Evolutionary conservation across 257 asterid genomes (phyloP).

Genomic region (Sherardia arvensis): DNA sequence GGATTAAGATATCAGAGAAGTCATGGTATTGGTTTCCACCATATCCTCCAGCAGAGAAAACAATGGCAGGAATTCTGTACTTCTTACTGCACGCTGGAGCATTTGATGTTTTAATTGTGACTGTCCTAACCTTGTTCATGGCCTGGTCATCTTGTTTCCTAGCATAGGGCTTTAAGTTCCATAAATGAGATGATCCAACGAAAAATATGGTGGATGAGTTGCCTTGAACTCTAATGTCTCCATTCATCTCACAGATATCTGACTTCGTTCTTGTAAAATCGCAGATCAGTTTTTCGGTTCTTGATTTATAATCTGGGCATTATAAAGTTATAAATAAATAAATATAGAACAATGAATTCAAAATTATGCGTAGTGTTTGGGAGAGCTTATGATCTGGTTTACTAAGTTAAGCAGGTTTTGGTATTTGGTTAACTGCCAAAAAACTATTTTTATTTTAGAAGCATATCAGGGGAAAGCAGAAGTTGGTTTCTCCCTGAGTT

Average conservation of each 20-base stretch:
- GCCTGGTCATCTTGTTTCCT: slow-evolving; percentile 29
- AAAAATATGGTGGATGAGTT: slow-evolving; percentile 33
- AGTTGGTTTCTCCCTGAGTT: no score
- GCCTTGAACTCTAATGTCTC: slow-evolving; percentile 50
- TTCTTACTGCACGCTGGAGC: slow-evolving; percentile 32
- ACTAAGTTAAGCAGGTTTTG: no score
- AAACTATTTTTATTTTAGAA: not conserved
- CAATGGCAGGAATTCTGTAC: slow-evolving; percentile 30
- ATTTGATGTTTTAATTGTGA: slow-evolving; percentile 8
- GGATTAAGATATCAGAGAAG: slow-evolving; percentile 46
- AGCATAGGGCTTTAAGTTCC: slow-evolving; percentile 46
- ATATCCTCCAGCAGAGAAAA: slow-evolving; percentile 46
- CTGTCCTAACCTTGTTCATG: slow-evolving; percentile 20
- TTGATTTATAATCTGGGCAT: slow-evolving; percentile 16
- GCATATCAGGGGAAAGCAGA: no score
- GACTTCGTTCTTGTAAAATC: slow-evolving; percentile 27
- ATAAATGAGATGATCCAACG: slow-evolving; percentile 26
- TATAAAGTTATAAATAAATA: not conserved
- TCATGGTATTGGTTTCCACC: slow-evolving; percentile 50
- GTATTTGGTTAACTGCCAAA: not conserved
- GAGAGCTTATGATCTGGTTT: no score
- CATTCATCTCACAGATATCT: slow-evolving; percentile 38
- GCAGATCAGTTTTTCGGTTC: slow-evolving; percentile 9
- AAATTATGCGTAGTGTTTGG: no score
- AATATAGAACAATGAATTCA: no score